These are phyloP conservation scores for Vachellia pachyceras DNA, from an alignment of 306 rosid genomes.

Conservation along the genomic window DNA sequence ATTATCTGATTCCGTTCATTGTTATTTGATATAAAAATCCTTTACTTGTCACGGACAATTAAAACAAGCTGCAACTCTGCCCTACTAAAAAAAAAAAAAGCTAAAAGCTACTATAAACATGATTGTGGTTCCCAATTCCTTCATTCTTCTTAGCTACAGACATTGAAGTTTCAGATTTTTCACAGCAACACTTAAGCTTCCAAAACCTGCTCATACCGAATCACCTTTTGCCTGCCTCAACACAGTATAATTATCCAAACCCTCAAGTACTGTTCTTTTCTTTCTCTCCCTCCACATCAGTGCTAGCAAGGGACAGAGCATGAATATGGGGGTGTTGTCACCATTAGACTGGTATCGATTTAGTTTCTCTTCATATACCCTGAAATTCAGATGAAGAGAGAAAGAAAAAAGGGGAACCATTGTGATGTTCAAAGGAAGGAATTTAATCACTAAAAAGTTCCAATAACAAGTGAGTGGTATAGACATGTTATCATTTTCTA, in stretches of 20 bases:
- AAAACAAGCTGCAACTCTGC: slow-evolving; percentile 6
- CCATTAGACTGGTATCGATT: background rate
- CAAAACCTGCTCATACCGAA: slow-evolving; percentile 2
- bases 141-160: slow-evolving; percentile 3
- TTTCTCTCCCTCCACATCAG: background rate
- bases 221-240: background rate
- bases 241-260: background rate
- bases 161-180: slow-evolving; percentile 13
- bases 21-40: background rate
- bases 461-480: too few relatives aligned
- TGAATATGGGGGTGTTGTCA: slow-evolving; percentile 25
- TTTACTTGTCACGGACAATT: background rate
- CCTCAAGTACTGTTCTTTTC: too few relatives aligned
- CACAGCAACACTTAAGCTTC: background rate
- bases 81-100: slow-evolving; percentile 1
- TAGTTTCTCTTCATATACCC: background rate
- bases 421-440: too few relatives aligned
- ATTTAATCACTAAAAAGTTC: too few relatives aligned
- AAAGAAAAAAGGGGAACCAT: background rate
- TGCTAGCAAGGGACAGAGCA: background rate
- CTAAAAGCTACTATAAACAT: slow-evolving; percentile 11
- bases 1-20: slow-evolving; percentile 4
- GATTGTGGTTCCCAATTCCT: background rate
- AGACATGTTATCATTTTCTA: too few relatives aligned
- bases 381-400: background rate